Base-by-base conservation (phyloP, 441 rosid species). In the Raphanus hybrid region DNA sequence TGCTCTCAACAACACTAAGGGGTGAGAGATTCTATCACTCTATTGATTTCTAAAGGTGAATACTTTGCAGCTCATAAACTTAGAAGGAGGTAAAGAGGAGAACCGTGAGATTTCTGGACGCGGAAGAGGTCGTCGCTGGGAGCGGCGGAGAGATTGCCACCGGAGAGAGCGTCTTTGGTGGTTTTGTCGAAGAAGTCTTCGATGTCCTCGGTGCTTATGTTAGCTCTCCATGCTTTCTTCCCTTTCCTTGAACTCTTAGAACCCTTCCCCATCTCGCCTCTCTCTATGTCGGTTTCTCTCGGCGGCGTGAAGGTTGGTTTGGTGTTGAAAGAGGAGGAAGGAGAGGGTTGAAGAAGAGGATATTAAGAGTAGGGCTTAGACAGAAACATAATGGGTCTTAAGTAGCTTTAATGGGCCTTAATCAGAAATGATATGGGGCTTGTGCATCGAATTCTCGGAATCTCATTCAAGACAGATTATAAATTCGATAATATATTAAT, bases 151-250 rank as follows among this genome's bases (percentile, higher is more conserved):
- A 92, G 93, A 70, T 90, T 86, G 45, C 96, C 97, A n/a, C 97
- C 97, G 45, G 97, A 84, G 76, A 84, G 97, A 54, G 94, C 93
- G 54, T 92, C 94, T 75, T 84, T 92, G 4, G 93, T 92, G 67
- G 94, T 74, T 77, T 91, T 86, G 76, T 89, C 94, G 55, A 76
- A 85, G 89, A 82, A 94, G 70, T 90, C 89, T 23, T 85, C 86
- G 41, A 92, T 84, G 73, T 92, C 97, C 64, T 88, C 90, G 0
- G 95, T 90, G 84, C 96, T 94, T 43, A 90, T 92, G 87, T 92
- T 94, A 0, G 96, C 97, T 71, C 97, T 88, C 98, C 98, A 94
- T 34, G 92, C 98, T 77, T 94, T 94, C 78, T 94, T 91, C 11
- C 96, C 94, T 82, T 94, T 94, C 79, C 97, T 86, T 35, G 97